Percentiles rank a stretch among this genome's conserved stretches.
phyloP scores from a whole-genome alignment of 2,329 filamentous ascomycete genomes.

The Cladosporium phlei region DNA sequence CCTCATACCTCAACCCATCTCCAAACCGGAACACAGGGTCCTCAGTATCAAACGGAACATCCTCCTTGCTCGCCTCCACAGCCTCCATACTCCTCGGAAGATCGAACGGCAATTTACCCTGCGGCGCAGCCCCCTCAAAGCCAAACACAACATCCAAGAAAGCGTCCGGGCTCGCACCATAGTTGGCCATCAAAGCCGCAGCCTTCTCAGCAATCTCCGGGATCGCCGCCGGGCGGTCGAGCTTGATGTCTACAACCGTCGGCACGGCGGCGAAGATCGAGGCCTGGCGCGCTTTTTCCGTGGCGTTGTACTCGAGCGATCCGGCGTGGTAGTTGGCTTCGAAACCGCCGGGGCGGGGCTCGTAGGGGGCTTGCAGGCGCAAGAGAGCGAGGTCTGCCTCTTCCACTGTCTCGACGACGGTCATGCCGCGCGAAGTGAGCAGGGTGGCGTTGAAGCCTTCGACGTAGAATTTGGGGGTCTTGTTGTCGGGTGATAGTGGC shows the following conservation, averaged over 20 bases:
- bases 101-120: constrained; percentile 46
- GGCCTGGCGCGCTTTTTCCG: constrained; percentile 37
- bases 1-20: constrained; percentile 31
- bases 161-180: constrained; percentile 38
- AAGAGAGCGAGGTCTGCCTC: constrained; percentile 43
- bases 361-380: constrained; percentile 38
- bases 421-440: constrained; percentile 32
- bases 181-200: constrained; percentile 38
- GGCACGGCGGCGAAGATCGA: constrained; percentile 37
- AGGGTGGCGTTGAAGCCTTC: constrained; percentile 34
- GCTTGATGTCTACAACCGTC: constrained; percentile 43
- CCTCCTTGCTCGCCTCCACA: constrained; percentile 35
- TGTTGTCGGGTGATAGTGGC: constrained; percentile 23
- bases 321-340: constrained; percentile 42
- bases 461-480: constrained; percentile 31
- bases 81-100: constrained; percentile 43
- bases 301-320: constrained; percentile 39
- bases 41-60: constrained; percentile 37
- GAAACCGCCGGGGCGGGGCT: constrained; percentile 35
- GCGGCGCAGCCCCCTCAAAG: constrained; percentile 32
- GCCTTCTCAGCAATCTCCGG: constrained; percentile 40
- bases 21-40: constrained; percentile 35
- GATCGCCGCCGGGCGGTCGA: constrained; percentile 42
- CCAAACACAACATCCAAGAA: constrained; percentile 44
- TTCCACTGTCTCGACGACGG: constrained; percentile 33